Conservation (phyloP, 306 rosid genomes). For the Cicer yamashitae region DNA sequence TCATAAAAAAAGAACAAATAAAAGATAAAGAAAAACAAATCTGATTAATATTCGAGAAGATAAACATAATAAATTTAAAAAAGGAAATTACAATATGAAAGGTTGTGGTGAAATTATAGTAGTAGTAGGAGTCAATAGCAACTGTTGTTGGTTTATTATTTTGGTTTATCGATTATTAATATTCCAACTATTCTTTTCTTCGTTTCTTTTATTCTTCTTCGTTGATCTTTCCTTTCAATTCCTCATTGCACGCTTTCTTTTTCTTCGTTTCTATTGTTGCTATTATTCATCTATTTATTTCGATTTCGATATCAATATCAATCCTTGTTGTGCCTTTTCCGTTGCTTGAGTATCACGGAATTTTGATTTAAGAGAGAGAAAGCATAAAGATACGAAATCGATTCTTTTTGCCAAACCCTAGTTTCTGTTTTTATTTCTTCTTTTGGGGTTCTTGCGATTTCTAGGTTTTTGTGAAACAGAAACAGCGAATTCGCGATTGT, state of each 20-base stretch:
- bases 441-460: constrained; percentile 46
- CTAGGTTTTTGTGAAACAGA: constrained; percentile 62
- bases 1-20: constrained; percentile 32
- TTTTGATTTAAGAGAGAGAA: constrained; percentile 54
- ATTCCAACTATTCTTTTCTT: constrained; percentile 34
- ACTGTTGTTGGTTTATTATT: constrained; percentile 58
- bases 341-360: constrained; percentile 77
- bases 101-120: constrained; percentile 70
- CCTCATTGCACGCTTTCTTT: constrained; percentile 33
- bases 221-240: constrained; percentile 55
- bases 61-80: constrained; percentile 40
- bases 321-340: constrained; percentile 46
- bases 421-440: constrained; percentile 25
- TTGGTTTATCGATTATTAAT: constrained; percentile 51
- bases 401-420: constrained; percentile 57
- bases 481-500: constrained; percentile 54
- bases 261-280: constrained; percentile 35
- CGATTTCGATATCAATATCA: constrained; percentile 55
- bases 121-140: constrained; percentile 51
- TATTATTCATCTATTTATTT: constrained; percentile 23
- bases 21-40: constrained; percentile 26
- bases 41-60: constrained; percentile 41
- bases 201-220: constrained; percentile 52
- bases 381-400: constrained; percentile 40
- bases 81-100: constrained; percentile 58